Evolutionary conservation across 176 grass and related monocot genomes (phyloP).

Genomic region (Paspalum notatum): DNA sequence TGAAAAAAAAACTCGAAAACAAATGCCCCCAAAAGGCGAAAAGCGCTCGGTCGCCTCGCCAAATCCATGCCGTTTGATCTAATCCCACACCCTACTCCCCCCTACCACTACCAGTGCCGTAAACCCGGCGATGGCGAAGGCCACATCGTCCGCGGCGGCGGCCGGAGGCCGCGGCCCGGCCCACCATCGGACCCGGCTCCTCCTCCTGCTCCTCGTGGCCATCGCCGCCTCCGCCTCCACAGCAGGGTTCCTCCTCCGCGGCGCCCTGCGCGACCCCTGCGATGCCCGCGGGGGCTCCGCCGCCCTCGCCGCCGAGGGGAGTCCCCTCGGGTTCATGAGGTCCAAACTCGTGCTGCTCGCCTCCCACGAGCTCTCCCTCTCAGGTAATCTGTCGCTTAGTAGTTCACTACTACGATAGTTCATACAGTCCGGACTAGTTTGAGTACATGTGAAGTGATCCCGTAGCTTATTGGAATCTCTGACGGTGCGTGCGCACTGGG

Average conservation of each 20-base stretch:
- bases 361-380: slow-evolving; percentile 96
- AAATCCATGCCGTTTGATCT: slow-evolving; percentile 39
- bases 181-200: slow-evolving; percentile 49
- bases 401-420: slow-evolving; percentile 1
- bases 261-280: slow-evolving; percentile 45
- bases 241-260: slow-evolving; percentile 61
- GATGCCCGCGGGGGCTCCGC: slow-evolving; percentile 17
- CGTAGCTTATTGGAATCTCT: background rate
- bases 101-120: too few species aligned
- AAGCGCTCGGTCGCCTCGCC: background rate
- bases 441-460: background rate
- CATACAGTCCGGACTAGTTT: slow-evolving; percentile 16
- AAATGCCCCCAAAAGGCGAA: background rate
- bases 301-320: slow-evolving; percentile 8
- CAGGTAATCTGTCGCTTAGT: slow-evolving; percentile 56
- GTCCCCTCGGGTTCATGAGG: slow-evolving; percentile 74
- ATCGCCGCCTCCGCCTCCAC: slow-evolving; percentile 53
- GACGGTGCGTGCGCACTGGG: background rate
- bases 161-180: slow-evolving; percentile 37
- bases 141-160: slow-evolving; percentile 31
- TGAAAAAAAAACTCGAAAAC: too few species aligned
- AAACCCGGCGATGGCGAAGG: slow-evolving; percentile 49
- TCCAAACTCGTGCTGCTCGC: slow-evolving; percentile 84
- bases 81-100: slow-evolving; percentile 1
- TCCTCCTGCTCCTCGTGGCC: slow-evolving; percentile 54